phyloP scores from a whole-genome alignment of 306 rosid genomes.

The Morella rubra region DNA sequence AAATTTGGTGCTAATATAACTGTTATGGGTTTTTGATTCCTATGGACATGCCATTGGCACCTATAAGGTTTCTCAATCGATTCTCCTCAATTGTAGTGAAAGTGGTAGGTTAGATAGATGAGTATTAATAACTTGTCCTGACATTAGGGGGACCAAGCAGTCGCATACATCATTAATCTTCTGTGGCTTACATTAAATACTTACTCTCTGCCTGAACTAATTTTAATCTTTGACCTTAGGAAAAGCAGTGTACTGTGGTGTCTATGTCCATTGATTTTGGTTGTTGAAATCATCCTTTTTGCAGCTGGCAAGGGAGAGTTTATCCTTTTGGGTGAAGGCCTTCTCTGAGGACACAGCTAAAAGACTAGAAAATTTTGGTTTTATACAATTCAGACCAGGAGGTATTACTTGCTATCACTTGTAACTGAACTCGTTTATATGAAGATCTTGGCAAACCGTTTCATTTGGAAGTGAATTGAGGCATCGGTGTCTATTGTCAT shows the following conservation, averaged over 20 bases:
- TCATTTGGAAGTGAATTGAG: not conserved
- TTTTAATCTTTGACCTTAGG: not conserved
- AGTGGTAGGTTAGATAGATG: not conserved
- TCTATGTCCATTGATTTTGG: not conserved
- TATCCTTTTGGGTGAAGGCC: slow-evolving; percentile 99
- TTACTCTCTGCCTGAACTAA: not conserved
- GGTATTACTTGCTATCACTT: slow-evolving; percentile 50
- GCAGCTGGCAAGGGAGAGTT: slow-evolving; percentile 97
- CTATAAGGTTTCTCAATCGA: not conserved
- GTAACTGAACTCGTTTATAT: slow-evolving; percentile 15
- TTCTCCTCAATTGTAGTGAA: not conserved
- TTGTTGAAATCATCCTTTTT: slow-evolving; percentile 22
- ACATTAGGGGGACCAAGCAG: not conserved
- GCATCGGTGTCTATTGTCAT: slow-evolving; percentile 8
- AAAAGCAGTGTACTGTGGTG: not conserved
- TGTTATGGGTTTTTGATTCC: not conserved
- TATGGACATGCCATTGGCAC: not conserved
- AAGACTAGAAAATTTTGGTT: slow-evolving; percentile 97
- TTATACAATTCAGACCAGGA: slow-evolving; percentile 98
- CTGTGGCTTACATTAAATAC: not conserved
- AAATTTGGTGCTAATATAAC: not conserved
- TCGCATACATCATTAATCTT: not conserved
- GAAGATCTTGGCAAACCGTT: not conserved
- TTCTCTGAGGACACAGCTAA: slow-evolving; percentile 98
- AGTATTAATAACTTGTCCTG: no score